Evolutionary conservation across 2,329 filamentous ascomycete genomes (phyloP), one percentile per base, ranked within the genome.

Genomic region (Stachybotrys elegans): DNA sequence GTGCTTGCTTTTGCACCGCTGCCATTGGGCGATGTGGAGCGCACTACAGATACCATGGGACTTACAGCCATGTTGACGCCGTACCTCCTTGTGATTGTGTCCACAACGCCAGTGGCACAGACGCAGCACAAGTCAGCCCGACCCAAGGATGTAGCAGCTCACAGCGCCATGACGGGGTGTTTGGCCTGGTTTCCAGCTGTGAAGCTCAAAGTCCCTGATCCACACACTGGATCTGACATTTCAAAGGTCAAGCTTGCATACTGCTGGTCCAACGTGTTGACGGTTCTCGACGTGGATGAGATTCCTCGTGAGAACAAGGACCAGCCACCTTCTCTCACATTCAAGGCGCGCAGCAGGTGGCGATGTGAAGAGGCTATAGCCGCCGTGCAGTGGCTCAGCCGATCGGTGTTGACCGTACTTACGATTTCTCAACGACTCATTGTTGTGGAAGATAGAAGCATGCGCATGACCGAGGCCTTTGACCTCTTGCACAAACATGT

Each of bases 211-310:
- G 79, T 81, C 14, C 78, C 81, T 9, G 83, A 89, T 49, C 71
- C 79, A 2, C 74, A 78, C 38, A 81, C 79, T 1, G 82, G 81
- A 5, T 85, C 82, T 55, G 78, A 83, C 7, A 75, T 84, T 9
- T 91, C 88, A 16, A 85, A 83, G 57, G 86, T 85, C 29, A 97
- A 98, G 63, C 76, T 98, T 16, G 92, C 88, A 1, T 98, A 98
- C 68, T 96, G 91, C 65, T 98, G 93, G 93, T 97, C 93, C 3
- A 97, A 97, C 57, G 82, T 97, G n/a, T 70, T 98, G 51, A 97
- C 91, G 0, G 84, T 98, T 5, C 70, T 98, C 20, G 93, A 98
- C 51, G 81, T 97, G 11, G 83, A 92, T 42, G 86, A 93, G 53
- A 72, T 83, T 12, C 75, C 76, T 17, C 67, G 76, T 1, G 77